phyloP scores from a whole-genome alignment of 352 stramenopile species.

The Phytopythium cucurbitacearum region DNA sequence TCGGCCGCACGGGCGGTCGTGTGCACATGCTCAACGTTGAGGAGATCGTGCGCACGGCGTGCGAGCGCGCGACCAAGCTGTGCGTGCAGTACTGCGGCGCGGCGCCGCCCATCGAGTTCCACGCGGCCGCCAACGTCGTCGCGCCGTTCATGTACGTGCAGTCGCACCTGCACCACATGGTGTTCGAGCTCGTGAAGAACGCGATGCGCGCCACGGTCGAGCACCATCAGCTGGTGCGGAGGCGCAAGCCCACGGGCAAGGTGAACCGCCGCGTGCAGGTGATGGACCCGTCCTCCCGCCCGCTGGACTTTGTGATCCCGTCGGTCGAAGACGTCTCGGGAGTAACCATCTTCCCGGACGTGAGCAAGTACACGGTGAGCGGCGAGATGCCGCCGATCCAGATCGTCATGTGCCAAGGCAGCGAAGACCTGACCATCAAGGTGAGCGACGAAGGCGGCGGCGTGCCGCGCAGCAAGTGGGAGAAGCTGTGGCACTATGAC shows the following conservation, averaged over 20 bases:
- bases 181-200: conserved; percentile 99
- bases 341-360: conserved; percentile 74
- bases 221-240: conserved; percentile 82
- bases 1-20: conserved; percentile 50
- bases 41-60: conserved; percentile 55
- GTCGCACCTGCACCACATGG: conserved; percentile 83
- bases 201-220: conserved; percentile 97
- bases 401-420: conserved; percentile 97
- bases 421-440: conserved; percentile 96
- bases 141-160: conserved; percentile 81
- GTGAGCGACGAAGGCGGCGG: conserved; percentile 97
- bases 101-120: conserved; percentile 58
- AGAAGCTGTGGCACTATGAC: conserved; percentile 97
- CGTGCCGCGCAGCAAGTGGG: conserved; percentile 95
- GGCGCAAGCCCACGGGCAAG: conserved; percentile 23
- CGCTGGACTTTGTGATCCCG: conserved; percentile 72
- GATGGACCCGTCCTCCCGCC: conserved; percentile 62
- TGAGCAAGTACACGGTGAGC: conserved; percentile 56
- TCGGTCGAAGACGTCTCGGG: conserved; percentile 62
- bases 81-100: conserved; percentile 53
- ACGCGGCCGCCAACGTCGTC: conserved; percentile 32
- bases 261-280: conserved; percentile 55
- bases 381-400: conserved; percentile 89
- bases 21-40: conserved; percentile 72
- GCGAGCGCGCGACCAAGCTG: conserved; percentile 43